Base-by-base conservation (phyloP, 2,329 filamentous ascomycete species). In the Cadophora gregata region DNA sequence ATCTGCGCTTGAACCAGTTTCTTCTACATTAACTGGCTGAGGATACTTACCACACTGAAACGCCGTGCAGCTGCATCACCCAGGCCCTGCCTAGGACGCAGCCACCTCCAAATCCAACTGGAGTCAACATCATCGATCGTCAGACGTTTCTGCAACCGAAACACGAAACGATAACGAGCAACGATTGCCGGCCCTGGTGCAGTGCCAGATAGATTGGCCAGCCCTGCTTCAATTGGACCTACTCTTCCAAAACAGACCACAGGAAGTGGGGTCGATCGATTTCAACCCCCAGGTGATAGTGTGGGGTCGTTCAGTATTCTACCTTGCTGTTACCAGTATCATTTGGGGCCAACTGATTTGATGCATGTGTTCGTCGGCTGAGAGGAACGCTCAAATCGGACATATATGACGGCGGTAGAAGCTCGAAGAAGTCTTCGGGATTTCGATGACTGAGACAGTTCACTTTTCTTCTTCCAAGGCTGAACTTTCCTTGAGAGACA, bases 71-170 rank as follows among this genome's bases (percentile, higher is more conserved):
- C 47, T 25, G 59, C 59, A 62, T 29, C 47, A 14, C 25, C 27
- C 56, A 27, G 19, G 24, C 25, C 24, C 21, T 31, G 42, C 38
- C 58, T 38, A 60, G 36, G 36, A 59, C 38, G 58, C 38, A 60
- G 58, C 58, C 58, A 60, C 58, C 38, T 31, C 38, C 38, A 60
- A 47, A 60, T 24, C 38, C 33, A 42, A 38, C 31, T 58, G 31
- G 29, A 48, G 3, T 60, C 36, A 60, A 47, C 31, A 47, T 60
- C 38, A 19, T 48, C 38, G 38, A 29, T 12, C 14, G 38, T 56
- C 53, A 56, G 29, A 36, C 53, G 33, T 19, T 56, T 10, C 50
- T 53, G 25, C 50, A 27, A 31, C 27, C n/a, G 24, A 29, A 36
- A n/a, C 31, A 36, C 53, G 31, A 33, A 27, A 55, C 27, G 16